Evolutionary conservation across 345 rosid genomes (phyloP), one percentile per base, ranked within the genome.

Genomic region (Cardamine chenopodiifolia): DNA sequence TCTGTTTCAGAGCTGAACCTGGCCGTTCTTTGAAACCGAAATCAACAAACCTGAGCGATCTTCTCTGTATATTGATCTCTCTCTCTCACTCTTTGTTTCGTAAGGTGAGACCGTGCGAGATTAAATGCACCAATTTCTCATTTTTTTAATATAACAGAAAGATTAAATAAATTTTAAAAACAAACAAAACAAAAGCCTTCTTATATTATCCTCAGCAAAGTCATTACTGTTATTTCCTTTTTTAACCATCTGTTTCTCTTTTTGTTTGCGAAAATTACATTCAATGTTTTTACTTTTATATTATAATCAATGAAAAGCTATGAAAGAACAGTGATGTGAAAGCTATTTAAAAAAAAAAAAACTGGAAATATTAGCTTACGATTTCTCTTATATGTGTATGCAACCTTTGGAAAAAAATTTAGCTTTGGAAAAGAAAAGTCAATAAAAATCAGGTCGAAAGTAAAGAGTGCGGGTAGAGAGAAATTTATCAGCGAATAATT

Each of bases 11-110:
- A 64, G 35, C 63, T 64, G 37, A 64, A 42, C 47, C 56, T 42
- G 15, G 37, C 71, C 56, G 50, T 45, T 17, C 50, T 65, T 56
- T 10, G 25, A 23, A n/a, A 31, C 47, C 58, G 66, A 3, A 40
- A 40, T 25, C 49, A 62, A 72, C 62, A 61, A 60, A 52, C 54
- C n/a, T 56, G 57, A 73, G 48, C 71, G 70, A 62, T 76, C 79
- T 62, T 71, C 17, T 22, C 7, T 25, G 6, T 57, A 8, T 70
- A 29, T 25, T 7, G 26, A 22, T 72, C 25, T 62, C 6, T 54
- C 64, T 68, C 50, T 22, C 40, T 53, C 70, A 44, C 59, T 61
- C 65, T 44, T 20, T 19, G 23, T 34, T 4, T 68, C 32, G 17
- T 54, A 18, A 57, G 49, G 9, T n/a, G 49, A 19, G 19, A 45